Base-by-base conservation (phyloP, 2,329 filamentous ascomycete species). In the Clonostachys sp. region DNA sequence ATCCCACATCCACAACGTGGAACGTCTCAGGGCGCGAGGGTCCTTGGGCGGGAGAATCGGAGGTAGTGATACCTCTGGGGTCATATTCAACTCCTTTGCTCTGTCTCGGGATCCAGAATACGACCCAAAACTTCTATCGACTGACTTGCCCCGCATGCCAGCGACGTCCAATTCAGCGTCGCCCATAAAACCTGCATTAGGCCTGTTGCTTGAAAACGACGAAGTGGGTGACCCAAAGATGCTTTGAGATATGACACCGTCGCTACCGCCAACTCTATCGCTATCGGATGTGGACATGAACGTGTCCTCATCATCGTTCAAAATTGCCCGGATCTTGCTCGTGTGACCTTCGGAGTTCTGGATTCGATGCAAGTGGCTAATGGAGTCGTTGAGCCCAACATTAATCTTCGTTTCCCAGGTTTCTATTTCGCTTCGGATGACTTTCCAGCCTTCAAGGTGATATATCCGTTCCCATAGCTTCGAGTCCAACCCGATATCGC, bases 401-500 rank as follows among this genome's bases (percentile, higher is more conserved):
- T 79, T 82, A 55, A 78, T 68, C 40, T 73, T 73, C 41, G 78
- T 74, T 63, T 95, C 89, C 54, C 83, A 90, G 3, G 72, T 67
- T 39, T 72, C 69, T 30, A 95, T 81, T 54, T 90, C 87, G 10
- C 73, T 67, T 8, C 70, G 67, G 52, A 91, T 76, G 7, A 87
- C 80, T 53, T 83, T 83, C 89, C 94, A 99, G 6, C 94, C 94
- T 68, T 97, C 91, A 8, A 84, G 70, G 35, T 84, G 78, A 66
- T 95, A 99, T 13, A 95, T 70, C 13, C 82, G 77, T 61, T 89
- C 86, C 94, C 94, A 99, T 30, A 97, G 71, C 51, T 87, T 86
- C 34, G 88, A 82, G 64, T 99, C 94, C 45, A 91, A 70, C 6
- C 92, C 86, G 16, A 94, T 76, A 16, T 80, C 77, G 52, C 91